These are phyloP conservation scores for Colletotrichum sp. DNA, from an alignment of 2,329 filamentous ascomycete genomes.

Conservation along the genomic window DNA sequence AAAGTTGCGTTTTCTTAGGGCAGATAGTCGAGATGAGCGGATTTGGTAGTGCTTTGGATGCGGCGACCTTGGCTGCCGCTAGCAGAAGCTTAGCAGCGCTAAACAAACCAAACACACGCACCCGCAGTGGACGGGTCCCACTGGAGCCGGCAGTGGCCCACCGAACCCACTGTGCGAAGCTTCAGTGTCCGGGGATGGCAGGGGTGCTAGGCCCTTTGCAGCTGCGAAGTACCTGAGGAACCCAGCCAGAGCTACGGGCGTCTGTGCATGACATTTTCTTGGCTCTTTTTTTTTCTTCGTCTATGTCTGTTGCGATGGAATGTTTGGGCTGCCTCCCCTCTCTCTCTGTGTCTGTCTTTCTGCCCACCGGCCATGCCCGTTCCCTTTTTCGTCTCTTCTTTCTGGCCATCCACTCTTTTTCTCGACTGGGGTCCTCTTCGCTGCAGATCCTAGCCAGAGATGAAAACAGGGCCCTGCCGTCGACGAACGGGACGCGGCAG, in stretches of 20 bases:
- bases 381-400: not conserved
- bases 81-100: slow-evolving; percentile 22
- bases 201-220: not conserved
- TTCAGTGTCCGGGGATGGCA: not conserved
- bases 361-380: not conserved
- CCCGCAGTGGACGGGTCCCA: not conserved
- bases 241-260: not conserved
- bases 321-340: not conserved
- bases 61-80: slow-evolving; percentile 14
- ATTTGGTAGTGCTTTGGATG: slow-evolving; percentile 16
- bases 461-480: not conserved
- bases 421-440: not conserved
- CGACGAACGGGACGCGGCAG: not conserved
- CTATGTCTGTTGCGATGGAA: not conserved
- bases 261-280: not conserved
- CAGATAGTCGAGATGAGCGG: not conserved
- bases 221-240: no score
- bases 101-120: slow-evolving; percentile 18
- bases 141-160: not conserved
- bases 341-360: not conserved
- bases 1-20: slow-evolving; percentile 17
- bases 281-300: not conserved
- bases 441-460: not conserved
- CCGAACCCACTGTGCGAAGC: not conserved
- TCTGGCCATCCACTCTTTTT: not conserved